phyloP scores from a whole-genome alignment of 371 early-diverging fungal genomes.

The Phascolomyces articulosus region DNA sequence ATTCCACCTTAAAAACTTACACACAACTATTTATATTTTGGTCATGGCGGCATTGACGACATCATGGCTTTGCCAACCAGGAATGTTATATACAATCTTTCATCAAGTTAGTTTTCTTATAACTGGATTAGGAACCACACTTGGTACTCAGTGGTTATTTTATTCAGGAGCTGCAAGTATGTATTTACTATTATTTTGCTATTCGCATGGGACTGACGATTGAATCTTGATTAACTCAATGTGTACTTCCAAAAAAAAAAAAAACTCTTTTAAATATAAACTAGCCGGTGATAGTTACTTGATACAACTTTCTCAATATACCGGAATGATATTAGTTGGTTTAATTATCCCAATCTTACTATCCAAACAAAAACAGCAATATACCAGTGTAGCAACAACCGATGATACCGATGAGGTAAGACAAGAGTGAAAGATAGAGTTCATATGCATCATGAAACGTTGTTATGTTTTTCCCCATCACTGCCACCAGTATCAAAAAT shows the following conservation, averaged over 20 bases:
- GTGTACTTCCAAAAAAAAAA: no score
- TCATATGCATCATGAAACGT: no score
- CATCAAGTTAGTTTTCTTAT: slow-evolving; percentile 60
- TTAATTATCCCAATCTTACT: slow-evolving; percentile 48
- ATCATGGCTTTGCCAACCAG: slow-evolving; percentile 10
- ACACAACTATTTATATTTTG: no score
- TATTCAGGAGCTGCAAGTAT: slow-evolving; percentile 71
- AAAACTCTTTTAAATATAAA: not conserved
- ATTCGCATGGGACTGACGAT: no score
- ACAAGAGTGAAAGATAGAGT: slow-evolving; percentile 9
- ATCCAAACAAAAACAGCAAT: slow-evolving; percentile 6
- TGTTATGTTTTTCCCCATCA: no score
- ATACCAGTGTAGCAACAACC: slow-evolving; percentile 13
- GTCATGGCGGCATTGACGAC: not conserved
- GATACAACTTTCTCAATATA: slow-evolving; percentile 56
- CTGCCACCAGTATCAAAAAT: no score
- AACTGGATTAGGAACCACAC: slow-evolving; percentile 60
- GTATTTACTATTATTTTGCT: slow-evolving; percentile 13
- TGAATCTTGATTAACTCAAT: no score
- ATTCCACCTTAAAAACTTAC: no score
- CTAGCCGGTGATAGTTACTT: slow-evolving; percentile 58
- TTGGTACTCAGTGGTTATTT: slow-evolving; percentile 68
- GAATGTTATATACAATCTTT: slow-evolving; percentile 27
- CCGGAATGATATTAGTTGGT: slow-evolving; percentile 66
- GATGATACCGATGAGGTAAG: slow-evolving; percentile 18